Evolutionary conservation across 1,139 yeast species (phyloP), one percentile per base, ranked within the genome.

Genomic region (Pneumocystis oryctolagi): DNA sequence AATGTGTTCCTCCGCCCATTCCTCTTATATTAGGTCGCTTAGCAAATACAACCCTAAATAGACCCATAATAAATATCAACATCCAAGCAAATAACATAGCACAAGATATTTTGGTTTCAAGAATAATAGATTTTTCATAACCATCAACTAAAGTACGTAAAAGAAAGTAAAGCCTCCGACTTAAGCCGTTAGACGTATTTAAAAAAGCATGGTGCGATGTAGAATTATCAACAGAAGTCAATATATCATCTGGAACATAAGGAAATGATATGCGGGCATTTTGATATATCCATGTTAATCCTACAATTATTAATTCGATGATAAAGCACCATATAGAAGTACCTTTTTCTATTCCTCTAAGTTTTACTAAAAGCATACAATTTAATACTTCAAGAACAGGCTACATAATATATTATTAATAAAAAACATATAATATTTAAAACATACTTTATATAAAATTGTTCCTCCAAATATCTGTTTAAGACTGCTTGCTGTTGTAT

Each of bases 311-410:
- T 25, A 47, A 18, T 20, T 3, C 9, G 5, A 47, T 12, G 25
- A n/a, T 47, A 47, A 47, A 42, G 8, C 9, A 47, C 5, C 12
- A 25, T 47, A 47, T 47, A 20, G 12, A 18, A 47, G 25, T 25
- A 0, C 95, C 97, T 31, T 78, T 71, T 67, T 87, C 87, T 0
- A 89, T 75, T 40, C 79, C 78, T 3, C 78, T 77, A 5, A 90
- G 72, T 70, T 90, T 92, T 63, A 84, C 77, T 16, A 89, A 94
- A 57, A 92, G 76, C 0, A 87, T 82, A 74, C 98, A 92, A 61
- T 84, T 83, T 5, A 89, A 86, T 0, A 89, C 82, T 75, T 80
- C 68, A 16, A 72, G 64, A 12, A 90, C 78, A 0, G 95, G 87
- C 40, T 60, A 31, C 25, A 12, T 31, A 0, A 37, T 9, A 18